Evolutionary conservation across 2,329 filamentous ascomycete species (phyloP), one percentile per base, ranked within the genome.

Genomic region (Colletotrichum tamarilloi): DNA sequence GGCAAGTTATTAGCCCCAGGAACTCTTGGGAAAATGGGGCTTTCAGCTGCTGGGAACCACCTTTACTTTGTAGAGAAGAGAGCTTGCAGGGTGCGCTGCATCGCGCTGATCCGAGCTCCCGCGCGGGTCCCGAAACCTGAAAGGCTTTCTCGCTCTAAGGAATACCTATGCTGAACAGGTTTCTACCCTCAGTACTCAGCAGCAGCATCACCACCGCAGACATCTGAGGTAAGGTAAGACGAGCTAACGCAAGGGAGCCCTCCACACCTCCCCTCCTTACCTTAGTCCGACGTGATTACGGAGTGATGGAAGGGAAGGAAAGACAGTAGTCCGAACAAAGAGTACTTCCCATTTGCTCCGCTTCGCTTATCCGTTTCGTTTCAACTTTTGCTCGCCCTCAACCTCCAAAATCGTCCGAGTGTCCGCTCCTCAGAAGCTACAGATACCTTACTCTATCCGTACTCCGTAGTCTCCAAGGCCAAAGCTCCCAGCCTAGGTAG

Each of bases 21-120:
- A 65, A 65, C 30, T 58, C 42, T 7, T 49, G 19, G 8, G 42
- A 11, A 49, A 49, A 66, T 52, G 60, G 67, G 67, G 28, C 65
- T 46, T 55, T 62, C 26, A 65, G n/a, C 60, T 69, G 32, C 56
- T 62, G 35, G 42, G 8, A 49, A 49, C 16, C 42, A 12, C 32
- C 11, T 12, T 35, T 35, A 12, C 42, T n/a, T 19, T 9, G 8
- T 49, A 22, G 42, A 49, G 42, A 32, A 28, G 24, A 26, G 46
- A 62, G 42, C 65, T 62, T 52, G 53, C 52, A 30, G 42, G 30
- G 52, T 52, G 53, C 52, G 28, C 24, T 12, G 59, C 59, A 49
- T 24, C 16, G 22, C 53, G 22, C 49, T 56, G 16, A 57, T 30
- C 52, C 22, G 52, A 65, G 32, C 52, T 65, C 30, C 30, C 55